Conservation (phyloP, 352 stramenopile genomes). For the Peronospora tabacina region DNA sequence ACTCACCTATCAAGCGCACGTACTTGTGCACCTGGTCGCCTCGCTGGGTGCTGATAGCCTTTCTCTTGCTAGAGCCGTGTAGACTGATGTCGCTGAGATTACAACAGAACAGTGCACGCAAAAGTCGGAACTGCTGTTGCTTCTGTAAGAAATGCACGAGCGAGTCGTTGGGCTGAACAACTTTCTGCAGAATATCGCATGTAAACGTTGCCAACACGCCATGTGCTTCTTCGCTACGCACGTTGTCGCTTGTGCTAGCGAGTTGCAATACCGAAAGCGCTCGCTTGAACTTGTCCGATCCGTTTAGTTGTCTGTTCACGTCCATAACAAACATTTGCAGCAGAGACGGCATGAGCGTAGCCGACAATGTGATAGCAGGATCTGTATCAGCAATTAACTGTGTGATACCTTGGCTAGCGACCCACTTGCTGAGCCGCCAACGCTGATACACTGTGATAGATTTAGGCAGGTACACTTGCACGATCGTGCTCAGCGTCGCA, state of each 20-base stretch:
- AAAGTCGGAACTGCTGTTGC: conserved; percentile 53
- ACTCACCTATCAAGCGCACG: conserved; percentile 58
- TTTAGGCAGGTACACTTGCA: conserved; percentile 42
- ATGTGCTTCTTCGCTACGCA: conserved; percentile 49
- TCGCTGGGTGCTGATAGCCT: conserved; percentile 23
- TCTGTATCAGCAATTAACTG: conserved; percentile 42
- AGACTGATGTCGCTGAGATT: conserved; percentile 55
- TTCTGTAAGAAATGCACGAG: conserved; percentile 58
- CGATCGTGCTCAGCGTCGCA: conserved; percentile 33
- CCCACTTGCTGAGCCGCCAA: conserved; percentile 57
- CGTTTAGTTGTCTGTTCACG: conserved; percentile 45
- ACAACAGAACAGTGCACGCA: conserved; percentile 61
- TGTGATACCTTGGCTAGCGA: conserved; percentile 51
- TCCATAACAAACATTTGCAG: conserved; percentile 59
- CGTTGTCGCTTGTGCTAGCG: conserved; percentile 30
- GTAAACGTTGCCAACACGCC: conserved; percentile 47
- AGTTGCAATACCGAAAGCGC: conserved; percentile 39
- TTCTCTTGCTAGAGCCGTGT: conserved; percentile 20
- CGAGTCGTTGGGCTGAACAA: conserved; percentile 47
- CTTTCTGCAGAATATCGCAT: conserved; percentile 43
- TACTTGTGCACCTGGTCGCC: conserved; percentile 36
- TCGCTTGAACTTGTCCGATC: conserved; percentile 42
- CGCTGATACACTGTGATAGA: conserved; percentile 64
- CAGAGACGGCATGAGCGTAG: conserved; percentile 46
- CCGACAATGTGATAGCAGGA: conserved; percentile 30